Percentiles rank a stretch among this genome's conserved stretches.
phyloP scores from a whole-genome alignment of 1,139 yeast genomes.

The Hyphopichia khmerensis region DNA sequence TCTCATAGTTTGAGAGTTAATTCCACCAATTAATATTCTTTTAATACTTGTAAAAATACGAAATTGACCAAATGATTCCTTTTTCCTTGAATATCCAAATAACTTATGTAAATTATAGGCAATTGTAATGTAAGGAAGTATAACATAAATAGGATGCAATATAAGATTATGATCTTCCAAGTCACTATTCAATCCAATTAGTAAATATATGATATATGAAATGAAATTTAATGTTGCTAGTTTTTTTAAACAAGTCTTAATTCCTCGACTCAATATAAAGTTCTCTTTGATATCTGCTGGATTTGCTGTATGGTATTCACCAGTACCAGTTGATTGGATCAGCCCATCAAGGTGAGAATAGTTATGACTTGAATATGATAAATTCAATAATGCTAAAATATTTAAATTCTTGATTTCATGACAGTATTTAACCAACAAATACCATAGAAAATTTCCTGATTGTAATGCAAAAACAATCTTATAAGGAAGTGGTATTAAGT shows the following conservation, averaged over 20 bases:
- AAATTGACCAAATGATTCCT: conserved; percentile 34
- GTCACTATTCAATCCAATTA: conserved; percentile 14
- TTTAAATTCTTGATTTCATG: conserved; percentile 26
- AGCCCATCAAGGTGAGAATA: conserved; percentile 26
- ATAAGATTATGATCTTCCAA: conserved; percentile 3
- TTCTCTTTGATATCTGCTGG: conserved; percentile 36
- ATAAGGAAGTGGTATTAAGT: conserved; percentile 40
- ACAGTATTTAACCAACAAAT: conserved; percentile 25
- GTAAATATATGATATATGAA: conserved; percentile 22
- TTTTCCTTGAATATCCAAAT: conserved; percentile 13
- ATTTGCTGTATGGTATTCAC: conserved; percentile 33
- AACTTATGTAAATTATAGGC: conserved; percentile 14
- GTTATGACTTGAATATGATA: conserved; percentile 41
- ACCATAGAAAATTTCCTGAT: conserved; percentile 37
- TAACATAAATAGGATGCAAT: conserved; percentile 9
- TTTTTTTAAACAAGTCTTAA: conserved; percentile 26
- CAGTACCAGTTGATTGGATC: conserved; percentile 19
- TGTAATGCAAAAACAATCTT: conserved; percentile 32
- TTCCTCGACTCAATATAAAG: conserved; percentile 28
- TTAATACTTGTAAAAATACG: conserved; percentile 48
- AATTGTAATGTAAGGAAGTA: conserved; percentile 20
- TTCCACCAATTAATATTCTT: conserved; percentile 55
- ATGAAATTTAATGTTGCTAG: conserved; percentile 19
- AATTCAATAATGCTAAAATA: conserved; percentile 33
- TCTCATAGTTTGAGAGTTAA: conserved; percentile 55